Conservation (phyloP, 371 early-diverging fungal genomes). For the Parasitella parasitica region DNA sequence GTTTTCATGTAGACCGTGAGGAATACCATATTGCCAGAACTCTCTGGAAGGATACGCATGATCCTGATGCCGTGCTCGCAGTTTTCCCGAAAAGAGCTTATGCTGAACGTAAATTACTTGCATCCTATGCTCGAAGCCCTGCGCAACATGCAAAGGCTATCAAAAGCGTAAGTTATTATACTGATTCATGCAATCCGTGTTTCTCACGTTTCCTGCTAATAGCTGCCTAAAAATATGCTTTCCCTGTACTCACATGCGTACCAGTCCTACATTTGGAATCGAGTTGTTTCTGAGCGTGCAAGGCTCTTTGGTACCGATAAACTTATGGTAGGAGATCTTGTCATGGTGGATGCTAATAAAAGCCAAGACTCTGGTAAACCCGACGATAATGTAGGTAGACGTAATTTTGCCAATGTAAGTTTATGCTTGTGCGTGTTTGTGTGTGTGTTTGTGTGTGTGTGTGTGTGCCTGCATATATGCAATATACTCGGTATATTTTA, state of each 20-base stretch:
- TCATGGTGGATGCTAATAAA: conserved; percentile 42
- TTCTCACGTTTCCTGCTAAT: conserved; percentile 7
- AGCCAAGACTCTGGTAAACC: neutral
- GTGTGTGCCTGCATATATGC: neutral
- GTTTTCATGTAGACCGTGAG: conserved; percentile 43
- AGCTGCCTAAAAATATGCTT: conserved; percentile 84
- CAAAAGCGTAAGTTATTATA: conserved; percentile 42
- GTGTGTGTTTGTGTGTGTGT: no score
- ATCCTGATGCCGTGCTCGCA: conserved; percentile 61
- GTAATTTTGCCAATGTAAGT: conserved; percentile 27
- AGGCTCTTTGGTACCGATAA: conserved; percentile 63
- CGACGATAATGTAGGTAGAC: conserved; percentile 23
- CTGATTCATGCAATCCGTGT: neutral
- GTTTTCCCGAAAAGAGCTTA: conserved; percentile 69
- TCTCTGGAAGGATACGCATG: conserved; percentile 65
- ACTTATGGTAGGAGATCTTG: conserved; percentile 88
- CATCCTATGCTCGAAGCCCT: conserved; percentile 44
- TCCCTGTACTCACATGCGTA: conserved; percentile 97
- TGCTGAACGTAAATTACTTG: conserved; percentile 76
- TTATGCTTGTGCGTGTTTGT: neutral
- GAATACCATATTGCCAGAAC: conserved; percentile 65
- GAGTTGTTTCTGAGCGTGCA: conserved; percentile 78
- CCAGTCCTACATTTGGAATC: conserved; percentile 97
- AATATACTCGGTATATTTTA: neutral
- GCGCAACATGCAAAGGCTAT: conserved; percentile 65